Base-by-base conservation (phyloP, 2,329 filamentous ascomycete genomes). In the Epichloe amarillans region DNA sequence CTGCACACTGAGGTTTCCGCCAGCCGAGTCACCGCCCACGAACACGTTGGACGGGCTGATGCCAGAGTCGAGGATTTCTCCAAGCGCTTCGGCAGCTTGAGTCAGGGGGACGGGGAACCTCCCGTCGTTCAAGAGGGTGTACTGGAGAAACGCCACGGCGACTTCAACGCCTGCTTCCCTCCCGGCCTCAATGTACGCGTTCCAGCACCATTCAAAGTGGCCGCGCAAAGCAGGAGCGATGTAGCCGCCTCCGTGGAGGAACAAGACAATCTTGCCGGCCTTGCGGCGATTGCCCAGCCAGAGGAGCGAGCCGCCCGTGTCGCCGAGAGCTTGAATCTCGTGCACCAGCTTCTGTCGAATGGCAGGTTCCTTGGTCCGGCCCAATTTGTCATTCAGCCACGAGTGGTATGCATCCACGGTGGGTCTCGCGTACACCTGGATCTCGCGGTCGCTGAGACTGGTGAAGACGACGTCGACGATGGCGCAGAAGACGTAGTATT, bases 21-120 rank as follows among this genome's bases (percentile, higher is more conserved):
- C 67, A 0, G 66, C 66, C 11, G 66, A 69, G 47, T 69, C 67
- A 3, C 66, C 66, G 3, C 66, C 66, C 8, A 69, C 48, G 44
- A 67, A 54, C 11, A 69, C 56, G 46, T 69, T 57, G 2, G 54
- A 49, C 0, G 66, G 60, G 5, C 40, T 40, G 43, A 66, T 53
- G 3, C 67, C 67, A 1, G 57, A 53, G 0, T 55, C 53, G 1
- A 68, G 54, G 1, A 69, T 41, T n/a, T 61, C 56, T 1, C 57
- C 55, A 5, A 69, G 58, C 2, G 62, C 66, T 3, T 59, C 60
- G 12, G 53, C 58, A 1, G 64, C 64, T 51, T 69, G 64, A 3
- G 46, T 50, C 11, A 69, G 57, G 35, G 66, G 66, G 0, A 52
- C 51, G 1, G 67, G 66, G 23, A 63, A 64, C n/a, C 50, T 45